Evolutionary conservation across 768 basidiomycete species (phyloP).

Genomic region (Termitomyces sp.): DNA sequence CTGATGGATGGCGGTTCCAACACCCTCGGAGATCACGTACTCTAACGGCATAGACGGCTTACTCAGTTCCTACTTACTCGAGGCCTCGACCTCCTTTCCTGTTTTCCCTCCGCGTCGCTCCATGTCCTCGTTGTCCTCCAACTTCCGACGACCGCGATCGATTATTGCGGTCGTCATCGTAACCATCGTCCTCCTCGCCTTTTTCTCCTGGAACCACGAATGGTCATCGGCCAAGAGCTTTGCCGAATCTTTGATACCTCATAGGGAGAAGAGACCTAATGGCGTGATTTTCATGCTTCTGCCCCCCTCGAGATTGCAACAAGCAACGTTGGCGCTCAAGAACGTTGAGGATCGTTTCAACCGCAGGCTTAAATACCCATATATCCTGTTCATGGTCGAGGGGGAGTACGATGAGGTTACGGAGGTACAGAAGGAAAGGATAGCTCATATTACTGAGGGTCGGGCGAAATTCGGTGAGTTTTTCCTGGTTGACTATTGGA

Average conservation of each 20-base stretch:
- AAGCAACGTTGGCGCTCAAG: conserved; percentile 21
- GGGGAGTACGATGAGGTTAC: conserved; percentile 18
- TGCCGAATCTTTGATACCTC: neutral
- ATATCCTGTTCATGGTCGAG: conserved; percentile 23
- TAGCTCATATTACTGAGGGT: conserved; percentile 22
- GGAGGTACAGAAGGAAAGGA: conserved; percentile 19
- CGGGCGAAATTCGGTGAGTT: conserved; percentile 22
- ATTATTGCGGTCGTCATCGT: conserved; percentile 1
- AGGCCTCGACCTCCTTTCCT: neutral
- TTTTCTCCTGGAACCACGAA: neutral
- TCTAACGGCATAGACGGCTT: neutral
- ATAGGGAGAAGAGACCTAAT: conserved; percentile 13
- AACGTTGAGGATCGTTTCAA: conserved; percentile 27
- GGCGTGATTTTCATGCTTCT: conserved; percentile 25
- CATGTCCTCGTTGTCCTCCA: conserved; percentile 9
- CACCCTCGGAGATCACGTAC: neutral
- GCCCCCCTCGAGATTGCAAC: conserved; percentile 19
- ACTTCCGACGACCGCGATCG: conserved; percentile 5
- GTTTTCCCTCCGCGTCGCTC: neutral
- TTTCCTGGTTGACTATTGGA: neutral
- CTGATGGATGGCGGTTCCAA: neutral
- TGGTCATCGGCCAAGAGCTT: conserved; percentile 2
- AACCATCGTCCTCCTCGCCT: neutral
- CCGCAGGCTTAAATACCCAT: conserved; percentile 24
- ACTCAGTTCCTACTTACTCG: neutral